Percentiles rank a stretch among this genome's conserved stretches.
Conservation (phyloP, 371 early-diverging fungal species). For the Rhizomucor miehei region DNA sequence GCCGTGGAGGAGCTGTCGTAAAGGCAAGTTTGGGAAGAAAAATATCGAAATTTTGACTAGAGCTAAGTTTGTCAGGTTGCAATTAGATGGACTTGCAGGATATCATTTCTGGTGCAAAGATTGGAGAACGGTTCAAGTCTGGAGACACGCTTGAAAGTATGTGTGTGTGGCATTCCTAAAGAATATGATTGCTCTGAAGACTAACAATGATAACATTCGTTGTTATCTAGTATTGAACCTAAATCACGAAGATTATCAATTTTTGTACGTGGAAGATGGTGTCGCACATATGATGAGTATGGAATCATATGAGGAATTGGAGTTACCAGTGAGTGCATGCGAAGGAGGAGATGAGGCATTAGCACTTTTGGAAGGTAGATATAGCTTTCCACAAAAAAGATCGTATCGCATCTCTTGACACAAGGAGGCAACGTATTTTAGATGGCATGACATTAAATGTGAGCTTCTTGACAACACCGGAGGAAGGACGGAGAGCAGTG, state of each 20-base stretch:
- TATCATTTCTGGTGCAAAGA: constrained; percentile 47
- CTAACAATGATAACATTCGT: too few species aligned
- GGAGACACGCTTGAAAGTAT: constrained; percentile 61
- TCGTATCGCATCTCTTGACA: too few species aligned
- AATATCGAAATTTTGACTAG: neutral
- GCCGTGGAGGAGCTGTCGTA: constrained; percentile 52
- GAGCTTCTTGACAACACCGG: constrained; percentile 44
- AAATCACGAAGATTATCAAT: constrained; percentile 64
- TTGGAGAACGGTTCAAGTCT: constrained; percentile 62
- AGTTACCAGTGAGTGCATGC: constrained; percentile 50
- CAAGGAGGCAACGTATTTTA: constrained; percentile 1
- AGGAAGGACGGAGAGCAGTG: constrained; percentile 36
- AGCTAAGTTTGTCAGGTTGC: neutral
- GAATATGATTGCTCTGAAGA: too few species aligned
- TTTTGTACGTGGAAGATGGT: constrained; percentile 63
- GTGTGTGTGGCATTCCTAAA: neutral
- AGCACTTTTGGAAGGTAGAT: constrained; percentile 38
- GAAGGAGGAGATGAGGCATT: constrained; percentile 54
- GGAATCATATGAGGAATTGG: constrained; percentile 72
- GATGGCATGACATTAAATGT: constrained; percentile 48
- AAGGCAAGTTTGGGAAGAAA: constrained; percentile 24
- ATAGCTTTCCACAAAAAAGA: neutral
- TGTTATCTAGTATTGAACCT: constrained; percentile 52
- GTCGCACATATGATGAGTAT: constrained; percentile 67
- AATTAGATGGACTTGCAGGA: constrained; percentile 66